A percentile compares a stretch with the other conserved stretches of the same genome.
Conservation (phyloP, 208 protist genomes). For the Trypanosoma rangeli region DNA sequence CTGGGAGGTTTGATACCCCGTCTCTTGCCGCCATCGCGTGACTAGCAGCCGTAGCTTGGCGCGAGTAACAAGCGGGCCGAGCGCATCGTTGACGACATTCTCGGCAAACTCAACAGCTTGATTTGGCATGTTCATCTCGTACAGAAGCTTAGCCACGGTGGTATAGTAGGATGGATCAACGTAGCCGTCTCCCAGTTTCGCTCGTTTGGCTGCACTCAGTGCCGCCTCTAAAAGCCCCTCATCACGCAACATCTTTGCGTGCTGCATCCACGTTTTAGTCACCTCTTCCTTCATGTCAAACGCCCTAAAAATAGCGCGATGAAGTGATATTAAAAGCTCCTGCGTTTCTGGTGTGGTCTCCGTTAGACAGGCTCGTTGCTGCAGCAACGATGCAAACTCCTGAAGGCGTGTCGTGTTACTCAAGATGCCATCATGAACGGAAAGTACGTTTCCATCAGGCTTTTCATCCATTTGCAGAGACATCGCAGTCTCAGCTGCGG, state of each 20-base stretch:
- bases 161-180: slow-evolving; percentile 51
- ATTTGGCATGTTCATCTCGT: slow-evolving; percentile 72
- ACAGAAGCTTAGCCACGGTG: slow-evolving; percentile 84
- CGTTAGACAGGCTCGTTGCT: slow-evolving; percentile 37
- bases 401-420: background rate
- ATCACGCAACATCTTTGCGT: slow-evolving; percentile 82
- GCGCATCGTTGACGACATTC: slow-evolving; percentile 27
- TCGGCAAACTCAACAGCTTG: slow-evolving; percentile 84
- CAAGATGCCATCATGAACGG: background rate
- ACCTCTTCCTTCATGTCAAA: slow-evolving; percentile 56
- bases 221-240: slow-evolving; percentile 77
- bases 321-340: slow-evolving; percentile 82
- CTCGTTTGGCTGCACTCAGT: slow-evolving; percentile 65
- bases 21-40: slow-evolving; percentile 80
- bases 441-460: background rate
- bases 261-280: slow-evolving; percentile 72
- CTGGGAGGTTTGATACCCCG: slow-evolving; percentile 61
- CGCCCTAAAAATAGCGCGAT: slow-evolving; percentile 74
- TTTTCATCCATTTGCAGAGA: background rate
- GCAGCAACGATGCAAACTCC: slow-evolving; percentile 33
- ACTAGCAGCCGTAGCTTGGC: slow-evolving; percentile 75
- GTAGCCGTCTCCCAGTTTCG: slow-evolving; percentile 33
- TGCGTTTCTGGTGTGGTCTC: slow-evolving; percentile 65
- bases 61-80: slow-evolving; percentile 34
- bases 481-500: slow-evolving; percentile 42